Base-by-base conservation (phyloP, 164 flowering plant genomes). In the Vitis rotundifolia region DNA sequence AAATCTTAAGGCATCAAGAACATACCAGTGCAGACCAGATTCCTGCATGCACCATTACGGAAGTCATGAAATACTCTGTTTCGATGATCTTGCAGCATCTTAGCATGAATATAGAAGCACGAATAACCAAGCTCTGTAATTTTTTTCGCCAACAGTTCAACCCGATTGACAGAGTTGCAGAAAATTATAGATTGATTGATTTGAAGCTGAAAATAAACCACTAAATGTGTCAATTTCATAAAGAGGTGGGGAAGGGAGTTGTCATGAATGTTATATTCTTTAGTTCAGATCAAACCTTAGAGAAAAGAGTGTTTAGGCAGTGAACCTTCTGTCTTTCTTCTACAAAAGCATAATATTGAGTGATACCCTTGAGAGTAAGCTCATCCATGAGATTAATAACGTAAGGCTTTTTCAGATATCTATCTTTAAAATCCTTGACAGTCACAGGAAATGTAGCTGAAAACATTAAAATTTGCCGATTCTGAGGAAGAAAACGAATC, bases 91-190 rank as follows among this genome's bases (percentile, higher is more conserved):
- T 96, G 99, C 74, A 96, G 80, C 99, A 96, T 96, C 82, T 92
- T 93, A 5, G 99, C 99, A 85, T 96, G 99, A 69, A 95, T 95
- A 51, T 95, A 95, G 76, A 95, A 95, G 78, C 98, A 95, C 49
- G 99, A 95, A 79, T 93, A 96, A 18, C 99, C 99, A 64, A 96
- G 95, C 76, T 96, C 99, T 2, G 99, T 96, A 68, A 96, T 96
- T 83, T 96, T 93, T 85, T 92, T 96, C 26, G 99, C 99, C 77
- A 96, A 78, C 65, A 96, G 80, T 75, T 96, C 99, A 11, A 96
- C 99, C 31, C 99, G 96, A 78, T 91, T 96, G 64, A 96, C 99
- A 9, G 99, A 95, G 73, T 93, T 95, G 90, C 99, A 95, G 76
- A 95, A 95, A 67, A 95, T 95, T 16, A 95, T 95, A 9, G 99